Conservation (phyloP, 2,329 filamentous ascomycete species). For the Didymella lethalis region DNA sequence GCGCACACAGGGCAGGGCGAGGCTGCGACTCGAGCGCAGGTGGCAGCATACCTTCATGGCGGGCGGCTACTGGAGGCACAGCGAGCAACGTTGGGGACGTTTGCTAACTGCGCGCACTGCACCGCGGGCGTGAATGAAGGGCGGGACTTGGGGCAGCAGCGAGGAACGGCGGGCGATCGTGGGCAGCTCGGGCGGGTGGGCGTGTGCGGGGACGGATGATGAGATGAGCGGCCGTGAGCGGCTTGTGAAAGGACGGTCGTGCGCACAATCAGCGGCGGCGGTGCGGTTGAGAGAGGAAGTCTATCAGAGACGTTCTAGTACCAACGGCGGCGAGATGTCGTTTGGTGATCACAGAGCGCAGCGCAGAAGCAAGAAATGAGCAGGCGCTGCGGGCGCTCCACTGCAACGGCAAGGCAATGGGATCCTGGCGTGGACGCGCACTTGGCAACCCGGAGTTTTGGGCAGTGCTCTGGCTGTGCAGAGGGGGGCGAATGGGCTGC, state of each 20-base stretch:
- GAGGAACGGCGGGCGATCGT: conserved; percentile 20
- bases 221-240: conserved; percentile 25
- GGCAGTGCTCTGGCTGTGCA: conserved; percentile 23
- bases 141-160: conserved; percentile 24
- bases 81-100: conserved; percentile 10
- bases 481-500: conserved; percentile 17
- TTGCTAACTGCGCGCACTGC: conserved; percentile 23
- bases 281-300: neutral
- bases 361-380: conserved; percentile 25
- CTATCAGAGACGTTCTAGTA: conserved; percentile 5
- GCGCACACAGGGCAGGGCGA: conserved; percentile 22
- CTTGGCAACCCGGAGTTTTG: conserved; percentile 25
- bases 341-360: conserved; percentile 12
- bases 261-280: conserved; percentile 21
- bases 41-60: conserved; percentile 32
- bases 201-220: conserved; percentile 29
- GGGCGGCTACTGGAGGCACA: conserved; percentile 12
- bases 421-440: conserved; percentile 22
- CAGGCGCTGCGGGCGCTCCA: conserved; percentile 19
- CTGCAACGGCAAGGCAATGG: conserved; percentile 23
- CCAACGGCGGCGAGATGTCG: conserved; percentile 20
- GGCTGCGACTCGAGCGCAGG: conserved; percentile 30
- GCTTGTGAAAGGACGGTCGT: conserved; percentile 18
- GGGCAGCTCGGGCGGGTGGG: conserved; percentile 28
- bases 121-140: conserved; percentile 21